Conservation (phyloP, 2,329 filamentous ascomycete genomes). For the Emergomyces africanus region DNA sequence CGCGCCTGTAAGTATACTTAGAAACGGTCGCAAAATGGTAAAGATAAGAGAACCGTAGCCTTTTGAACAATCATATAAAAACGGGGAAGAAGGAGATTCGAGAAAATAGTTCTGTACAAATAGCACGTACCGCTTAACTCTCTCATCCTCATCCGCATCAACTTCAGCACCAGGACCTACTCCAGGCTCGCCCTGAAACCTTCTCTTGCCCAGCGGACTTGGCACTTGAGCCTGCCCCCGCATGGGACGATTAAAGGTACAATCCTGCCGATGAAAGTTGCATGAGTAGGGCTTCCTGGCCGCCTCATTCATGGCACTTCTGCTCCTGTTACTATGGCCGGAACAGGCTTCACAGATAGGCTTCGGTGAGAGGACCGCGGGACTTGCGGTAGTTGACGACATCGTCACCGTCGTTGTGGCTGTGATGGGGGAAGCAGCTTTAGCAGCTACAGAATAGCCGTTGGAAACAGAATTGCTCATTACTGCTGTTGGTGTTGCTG, state of each 20-base stretch:
- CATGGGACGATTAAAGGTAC: conserved; percentile 24
- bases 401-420: not conserved
- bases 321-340: conserved; percentile 29
- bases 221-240: not conserved
- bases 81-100: not conserved
- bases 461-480: not conserved
- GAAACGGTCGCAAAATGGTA: not conserved
- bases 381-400: not conserved
- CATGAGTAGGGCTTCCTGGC: conserved; percentile 34
- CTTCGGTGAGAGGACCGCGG: not conserved
- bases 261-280: conserved; percentile 33
- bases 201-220: conserved; percentile 25
- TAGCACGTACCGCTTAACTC: not conserved
- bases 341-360: conserved; percentile 31
- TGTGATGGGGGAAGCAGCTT: not conserved
- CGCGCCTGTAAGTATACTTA: conserved; percentile 1
- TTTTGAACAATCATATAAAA: not conserved
- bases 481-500: not conserved
- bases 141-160: conserved; percentile 24
- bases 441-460: not conserved
- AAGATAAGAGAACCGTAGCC: not conserved
- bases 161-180: conserved; percentile 15
- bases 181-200: conserved; percentile 20
- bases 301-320: conserved; percentile 32
- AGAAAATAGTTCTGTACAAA: not conserved